A percentile compares a stretch with the other conserved stretches of the same genome.
Evolutionary conservation across 2,329 filamentous ascomycete genomes (phyloP).

Genomic region (Verticillium tricorpus): DNA sequence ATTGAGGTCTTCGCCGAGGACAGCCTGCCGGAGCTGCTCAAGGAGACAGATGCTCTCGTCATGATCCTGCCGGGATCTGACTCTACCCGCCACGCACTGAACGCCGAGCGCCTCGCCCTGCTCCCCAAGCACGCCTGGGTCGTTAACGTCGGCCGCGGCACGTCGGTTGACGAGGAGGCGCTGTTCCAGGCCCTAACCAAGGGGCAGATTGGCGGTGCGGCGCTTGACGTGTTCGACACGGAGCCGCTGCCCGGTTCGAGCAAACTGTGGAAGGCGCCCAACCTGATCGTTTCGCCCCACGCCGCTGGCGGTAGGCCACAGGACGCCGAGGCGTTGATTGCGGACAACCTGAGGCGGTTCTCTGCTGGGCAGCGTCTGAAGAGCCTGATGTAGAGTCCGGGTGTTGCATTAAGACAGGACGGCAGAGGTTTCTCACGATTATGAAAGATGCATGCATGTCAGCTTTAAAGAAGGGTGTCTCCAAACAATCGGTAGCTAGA

Average conservation of each 20-base stretch:
- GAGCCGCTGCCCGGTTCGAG: slow-evolving; percentile 40
- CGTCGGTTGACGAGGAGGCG: slow-evolving; percentile 43
- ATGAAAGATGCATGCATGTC: background rate
- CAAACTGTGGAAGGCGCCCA: slow-evolving; percentile 46
- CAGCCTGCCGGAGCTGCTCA: slow-evolving; percentile 45
- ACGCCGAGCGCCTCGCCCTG: slow-evolving; percentile 44
- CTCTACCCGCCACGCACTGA: slow-evolving; percentile 51
- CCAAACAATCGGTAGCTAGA: background rate
- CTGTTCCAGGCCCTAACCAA: slow-evolving; percentile 38
- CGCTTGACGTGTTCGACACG: slow-evolving; percentile 43
- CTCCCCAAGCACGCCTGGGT: slow-evolving; percentile 55
- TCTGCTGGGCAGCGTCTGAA: slow-evolving; percentile 54
- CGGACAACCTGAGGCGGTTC: slow-evolving; percentile 56
- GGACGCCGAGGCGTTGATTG: slow-evolving; percentile 54
- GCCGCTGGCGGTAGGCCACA: slow-evolving; percentile 58
- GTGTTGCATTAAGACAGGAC: background rate
- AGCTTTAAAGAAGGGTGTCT: background rate
- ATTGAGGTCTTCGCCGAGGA: slow-evolving; percentile 54
- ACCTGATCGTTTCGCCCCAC: slow-evolving; percentile 50
- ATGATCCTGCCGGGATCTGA: slow-evolving; percentile 61
- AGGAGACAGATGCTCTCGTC: slow-evolving; percentile 58
- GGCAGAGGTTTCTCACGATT: background rate
- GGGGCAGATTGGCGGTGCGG: slow-evolving; percentile 41
- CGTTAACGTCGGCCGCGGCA: slow-evolving; percentile 48
- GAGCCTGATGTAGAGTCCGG: slow-evolving; percentile 38